Base-by-base conservation (phyloP, 2,329 filamentous ascomycete species). In the Fusarium brevicatenulatum region DNA sequence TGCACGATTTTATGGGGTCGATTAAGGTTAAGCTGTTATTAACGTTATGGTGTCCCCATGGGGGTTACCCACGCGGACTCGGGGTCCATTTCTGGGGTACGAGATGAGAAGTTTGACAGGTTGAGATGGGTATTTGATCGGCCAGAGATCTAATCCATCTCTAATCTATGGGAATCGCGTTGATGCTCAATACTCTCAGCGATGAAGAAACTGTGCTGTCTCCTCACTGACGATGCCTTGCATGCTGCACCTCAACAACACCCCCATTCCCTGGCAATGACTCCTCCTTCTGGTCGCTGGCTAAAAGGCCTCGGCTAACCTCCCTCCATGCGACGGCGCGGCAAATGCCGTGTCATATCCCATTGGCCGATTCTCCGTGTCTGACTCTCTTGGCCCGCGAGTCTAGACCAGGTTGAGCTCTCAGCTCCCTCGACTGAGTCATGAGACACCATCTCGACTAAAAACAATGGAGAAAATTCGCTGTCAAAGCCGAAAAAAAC, bases 21-120 rank as follows among this genome's bases (percentile, higher is more conserved):
- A 34, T 68, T 68, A 68, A 68, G 49, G 63, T 68, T 68, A 50
- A 28, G 34, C 40, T 64, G 55, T 36, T 37, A 43, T 59, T 63
- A 63, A 65, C 43, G 34, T 42, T n/a, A 43, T 50, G 64, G 49
- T 49, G 19, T 42, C 46, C 57, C 62, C 46, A 65, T 46, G 57
- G 57, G 46, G 61, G 66, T 59, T 44, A 39, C 25, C 65, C 64
- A 68, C 55, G 23, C 12, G 37, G 32, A 40, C 36, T 49, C 19
- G n/a, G 56, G 57, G 21, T 32, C 47, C 66, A 64, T 64, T 57
- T 70, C 59, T 58, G 37, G 64, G 66, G 65, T 69, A 64, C 50
- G 66, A 54, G 30, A 25, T 23, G 28, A 25, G 47, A 37, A 15
- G 12, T n/a, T 52, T 52, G 36, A 34, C 30, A 30, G 59, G 19